A percentile compares a stretch with the other conserved stretches of the same genome.
Conservation (phyloP, 768 basidiomycete genomes). For the Hydnomerulius pinastri region DNA sequence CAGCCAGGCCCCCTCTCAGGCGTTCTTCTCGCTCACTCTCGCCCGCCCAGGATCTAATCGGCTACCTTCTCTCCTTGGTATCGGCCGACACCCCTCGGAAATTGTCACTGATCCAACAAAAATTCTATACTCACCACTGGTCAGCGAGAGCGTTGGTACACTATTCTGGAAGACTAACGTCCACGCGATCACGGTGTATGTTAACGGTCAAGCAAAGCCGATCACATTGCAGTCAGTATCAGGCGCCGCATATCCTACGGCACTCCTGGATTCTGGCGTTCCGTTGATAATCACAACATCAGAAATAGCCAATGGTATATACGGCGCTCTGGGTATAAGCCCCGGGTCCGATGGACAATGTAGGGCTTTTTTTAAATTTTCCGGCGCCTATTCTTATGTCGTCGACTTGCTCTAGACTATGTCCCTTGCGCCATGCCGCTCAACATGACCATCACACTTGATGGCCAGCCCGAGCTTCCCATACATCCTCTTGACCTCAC, state of each 20-base stretch:
- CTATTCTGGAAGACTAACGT: conserved; percentile 67
- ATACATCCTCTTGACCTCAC: conserved; percentile 80
- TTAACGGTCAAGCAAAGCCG: conserved; percentile 40
- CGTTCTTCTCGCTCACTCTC: conserved; percentile 69
- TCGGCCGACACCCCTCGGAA: conserved; percentile 62
- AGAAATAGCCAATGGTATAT: conserved; percentile 70
- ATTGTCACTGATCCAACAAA: conserved; percentile 54
- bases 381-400: conserved; percentile 9
- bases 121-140: conserved; percentile 51
- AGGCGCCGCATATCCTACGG: conserved; percentile 52
- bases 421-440: conserved; percentile 70
- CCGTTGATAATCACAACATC: conserved; percentile 65
- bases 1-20: conserved; percentile 51
- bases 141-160: conserved; percentile 41
- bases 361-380: conserved; percentile 35
- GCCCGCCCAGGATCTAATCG: conserved; percentile 62
- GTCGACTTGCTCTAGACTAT: conserved; percentile 51
- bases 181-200: conserved; percentile 61
- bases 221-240: conserved; percentile 46
- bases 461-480: conserved; percentile 54
- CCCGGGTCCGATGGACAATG: conserved; percentile 65
- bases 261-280: conserved; percentile 73
- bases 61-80: conserved; percentile 62
- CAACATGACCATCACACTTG: conserved; percentile 70
- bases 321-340: conserved; percentile 67